These are phyloP conservation scores for Pseudocercospora macadamiae DNA, from an alignment of 2,329 filamentous ascomycete species.

Conservation along the genomic window DNA sequence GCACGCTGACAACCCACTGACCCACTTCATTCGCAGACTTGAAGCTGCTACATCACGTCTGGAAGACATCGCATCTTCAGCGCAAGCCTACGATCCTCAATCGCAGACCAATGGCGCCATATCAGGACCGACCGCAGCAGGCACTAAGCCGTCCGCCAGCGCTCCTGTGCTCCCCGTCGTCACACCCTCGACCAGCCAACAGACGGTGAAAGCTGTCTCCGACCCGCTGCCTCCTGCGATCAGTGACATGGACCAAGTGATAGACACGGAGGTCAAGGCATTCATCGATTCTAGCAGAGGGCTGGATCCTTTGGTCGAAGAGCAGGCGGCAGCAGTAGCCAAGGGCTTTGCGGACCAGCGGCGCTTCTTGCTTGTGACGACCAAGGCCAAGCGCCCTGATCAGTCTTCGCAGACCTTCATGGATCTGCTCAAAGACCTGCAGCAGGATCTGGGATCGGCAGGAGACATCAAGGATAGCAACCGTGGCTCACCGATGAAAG, in stretches of 20 bases:
- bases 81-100: constrained; percentile 56
- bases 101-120: constrained; percentile 16
- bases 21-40: constrained; percentile 65
- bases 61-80: constrained; percentile 90
- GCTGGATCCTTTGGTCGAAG: constrained; percentile 64
- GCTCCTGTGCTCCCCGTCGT: constrained; percentile 31
- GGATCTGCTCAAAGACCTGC: constrained; percentile 83
- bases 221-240: constrained; percentile 72
- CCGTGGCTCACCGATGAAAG: constrained; percentile 72
- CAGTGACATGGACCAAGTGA: constrained; percentile 82
- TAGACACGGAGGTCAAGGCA: constrained; percentile 72
- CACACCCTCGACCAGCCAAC: constrained; percentile 29
- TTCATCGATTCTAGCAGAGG: constrained; percentile 79
- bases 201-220: constrained; percentile 37
- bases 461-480: constrained; percentile 81
- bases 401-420: constrained; percentile 69
- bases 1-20: constrained; percentile 51
- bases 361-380: constrained; percentile 83
- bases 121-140: constrained; percentile 21
- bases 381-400: constrained; percentile 90
- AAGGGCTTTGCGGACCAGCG: constrained; percentile 81
- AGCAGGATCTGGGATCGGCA: constrained; percentile 77
- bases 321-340: constrained; percentile 70
- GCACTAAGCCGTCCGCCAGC: constrained; percentile 38
- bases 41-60: constrained; percentile 95